These are phyloP conservation scores for Aechmea fasciata DNA, from an alignment of 176 grass and related monocot species.

Conservation along the genomic window DNA sequence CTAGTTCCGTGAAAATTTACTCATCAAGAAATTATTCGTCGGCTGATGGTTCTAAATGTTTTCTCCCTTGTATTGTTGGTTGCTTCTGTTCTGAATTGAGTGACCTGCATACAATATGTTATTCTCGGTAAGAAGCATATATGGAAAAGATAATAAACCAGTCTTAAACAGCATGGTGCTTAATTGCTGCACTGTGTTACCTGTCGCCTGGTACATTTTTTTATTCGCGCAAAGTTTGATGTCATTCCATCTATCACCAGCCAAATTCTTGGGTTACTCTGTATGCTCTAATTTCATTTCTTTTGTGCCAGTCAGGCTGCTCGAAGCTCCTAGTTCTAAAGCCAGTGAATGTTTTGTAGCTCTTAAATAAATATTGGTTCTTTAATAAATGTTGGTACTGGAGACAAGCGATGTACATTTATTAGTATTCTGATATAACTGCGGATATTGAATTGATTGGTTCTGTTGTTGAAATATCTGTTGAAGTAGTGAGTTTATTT, in stretches of 20 bases:
- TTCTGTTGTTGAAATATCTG: background rate
- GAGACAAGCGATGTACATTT: no score
- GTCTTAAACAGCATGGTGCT: background rate
- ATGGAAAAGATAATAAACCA: background rate
- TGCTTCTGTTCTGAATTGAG: conserved; percentile 2
- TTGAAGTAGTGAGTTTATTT: no score
- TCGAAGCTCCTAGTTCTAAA: no score
- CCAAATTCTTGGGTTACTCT: no score
- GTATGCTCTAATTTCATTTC: no score
- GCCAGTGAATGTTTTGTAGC: no score
- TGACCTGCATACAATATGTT: background rate
- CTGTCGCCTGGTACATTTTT: background rate
- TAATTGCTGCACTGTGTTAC: background rate
- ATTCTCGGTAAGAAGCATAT: background rate
- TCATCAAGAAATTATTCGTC: no score
- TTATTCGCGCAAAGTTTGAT: background rate
- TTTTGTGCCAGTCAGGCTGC: no score
- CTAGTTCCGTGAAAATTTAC: no score
- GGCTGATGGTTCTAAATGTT: background rate
- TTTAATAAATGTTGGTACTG: no score
- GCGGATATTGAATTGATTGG: background rate
- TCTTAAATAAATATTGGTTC: no score
- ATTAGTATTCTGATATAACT: no score
- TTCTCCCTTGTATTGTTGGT: background rate
- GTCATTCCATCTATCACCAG: background rate